Base-by-base conservation (phyloP, 106 monocot species). In the Dioscorea dumetorum region DNA sequence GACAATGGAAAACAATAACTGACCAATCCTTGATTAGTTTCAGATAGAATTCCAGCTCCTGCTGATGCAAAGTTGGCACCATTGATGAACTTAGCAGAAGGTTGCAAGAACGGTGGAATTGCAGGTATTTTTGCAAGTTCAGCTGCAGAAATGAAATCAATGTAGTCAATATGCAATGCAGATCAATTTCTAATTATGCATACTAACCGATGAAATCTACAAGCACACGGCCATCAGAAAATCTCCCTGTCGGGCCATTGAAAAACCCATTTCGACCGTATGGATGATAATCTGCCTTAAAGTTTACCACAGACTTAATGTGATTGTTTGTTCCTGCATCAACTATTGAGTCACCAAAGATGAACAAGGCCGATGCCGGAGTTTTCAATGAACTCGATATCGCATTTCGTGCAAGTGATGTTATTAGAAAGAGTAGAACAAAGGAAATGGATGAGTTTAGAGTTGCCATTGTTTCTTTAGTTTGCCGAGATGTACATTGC, bases 11-110 rank as follows among this genome's bases (percentile, higher is more conserved):
- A 28, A n/a, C n/a, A 56, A 15, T 2, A 18, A 23, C 50, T 50
- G 32, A 73, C 79, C 68, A 64, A 13, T 41, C 79, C 79, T 68
- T 13, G 63, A 58, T 68, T 68, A 41, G 79, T 79, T 49, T 79
- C 79, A 2, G 73, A 68, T 14, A 79, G 69, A 22, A 73, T 71
- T 20, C 79, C 79, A 22, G 79, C 73, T 63, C 73, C 79, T n/a
- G 68, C 73, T 18, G 79, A 73, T 7, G 68, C 79, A 31, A 79
- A 79, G 57, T 79, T 79, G 48, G 50, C 79, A 0, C 79, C 79
- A 35, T 79, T 24, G 24, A 16, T 57, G n/a, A 68, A 79, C 10
- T 58, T 10, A 34, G 64, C 57, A 13, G 63, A 69, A 15, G 79
- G 73, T 34, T 79, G 73, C 73, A 73, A 16, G 58, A 58, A 79